These are phyloP conservation scores for Brettanomyces sp. DNA, from an alignment of 805 yeast genomes.

Conservation along the genomic window DNA sequence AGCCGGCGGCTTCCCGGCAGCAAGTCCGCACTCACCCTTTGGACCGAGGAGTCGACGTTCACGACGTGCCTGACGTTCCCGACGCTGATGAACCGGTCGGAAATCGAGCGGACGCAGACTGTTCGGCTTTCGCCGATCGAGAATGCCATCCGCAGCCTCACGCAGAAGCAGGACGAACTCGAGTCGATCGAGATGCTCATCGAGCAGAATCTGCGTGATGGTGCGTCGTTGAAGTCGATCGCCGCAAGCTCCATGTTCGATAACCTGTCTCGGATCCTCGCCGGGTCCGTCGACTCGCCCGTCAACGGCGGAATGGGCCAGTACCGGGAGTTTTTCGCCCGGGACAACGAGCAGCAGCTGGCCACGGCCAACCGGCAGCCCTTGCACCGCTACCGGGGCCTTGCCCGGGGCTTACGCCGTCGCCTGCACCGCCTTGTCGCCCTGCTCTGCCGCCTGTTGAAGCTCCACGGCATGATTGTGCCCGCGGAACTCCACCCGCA, in stretches of 20 bases:
- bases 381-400: slow-evolving; percentile 17
- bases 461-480: slow-evolving; percentile 58
- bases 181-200: slow-evolving; percentile 54
- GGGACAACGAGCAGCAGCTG: slow-evolving; percentile 2
- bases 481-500: slow-evolving; percentile 47
- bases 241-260: slow-evolving; percentile 35
- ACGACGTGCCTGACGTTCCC: slow-evolving; percentile 75
- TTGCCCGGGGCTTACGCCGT: slow-evolving; percentile 24
- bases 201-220: slow-evolving; percentile 32
- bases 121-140: slow-evolving; percentile 72
- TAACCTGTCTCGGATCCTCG: slow-evolving; percentile 59
- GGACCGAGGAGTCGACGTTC: slow-evolving; percentile 84
- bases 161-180: slow-evolving; percentile 63
- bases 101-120: slow-evolving; percentile 40
- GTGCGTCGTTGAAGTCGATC: slow-evolving; percentile 17
- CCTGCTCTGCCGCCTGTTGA: slow-evolving; percentile 56
- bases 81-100: slow-evolving; percentile 77
- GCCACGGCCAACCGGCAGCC: slow-evolving; percentile 9
- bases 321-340: slow-evolving; percentile 57
- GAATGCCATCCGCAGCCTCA: slow-evolving; percentile 64
- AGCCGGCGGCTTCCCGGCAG: slow-evolving; percentile 62
- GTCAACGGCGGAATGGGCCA: slow-evolving; percentile 89
- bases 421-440: slow-evolving; percentile 62
- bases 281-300: slow-evolving; percentile 88
- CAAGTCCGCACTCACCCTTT: slow-evolving; percentile 59